Base-by-base conservation (phyloP, 192 early-diverging fungal genomes). In the Backusella tarrabulga region DNA sequence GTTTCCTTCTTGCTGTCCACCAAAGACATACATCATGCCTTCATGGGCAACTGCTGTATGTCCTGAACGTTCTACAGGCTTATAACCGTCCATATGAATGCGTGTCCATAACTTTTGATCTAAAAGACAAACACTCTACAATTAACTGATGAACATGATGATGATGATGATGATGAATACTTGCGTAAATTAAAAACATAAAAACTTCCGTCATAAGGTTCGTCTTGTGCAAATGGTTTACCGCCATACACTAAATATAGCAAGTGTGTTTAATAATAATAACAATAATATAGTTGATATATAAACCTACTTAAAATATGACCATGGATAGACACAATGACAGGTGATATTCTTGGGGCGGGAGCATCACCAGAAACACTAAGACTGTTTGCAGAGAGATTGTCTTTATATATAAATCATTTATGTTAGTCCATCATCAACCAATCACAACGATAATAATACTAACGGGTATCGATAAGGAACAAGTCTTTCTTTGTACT, bases 11-110 rank as follows among this genome's bases (percentile, higher is more conserved):
- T 77, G 63, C 71, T 83, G 81, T 19, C 88, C 88, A 68, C 88
- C 87, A 42, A 79, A 86, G 68, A 88, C 78, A 76, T 85, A 90
- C 81, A 90, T 85, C 41, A 75, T 75, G 11, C 83, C 85, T 19
- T 81, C 84, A 17, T 86, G 23, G 7, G 83, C 72, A 67, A 83
- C 83, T 17, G 87, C 84, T 2, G 87, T 75, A 69, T 90, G 88
- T 21, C 87, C 87, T 23, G 83, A 81, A 12, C 88, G 79, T 26
- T 83, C 83, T n/a, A 54, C 67, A 35, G 87, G 87, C 1, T 77
- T 74, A 0, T 67, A 50, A 0, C 80, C 84, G 19, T 83, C 85
- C 40, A 86, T 82, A n/a, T 42, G 75, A 11, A 84, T 76, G n/a
- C 78, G 78, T 35, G 77, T 79, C 87, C 87, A 88, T 75, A 15